Percentiles rank a stretch among this genome's conserved stretches.
Conservation (phyloP, 108 stramenopile species). For the Epipyxis sp. region DNA sequence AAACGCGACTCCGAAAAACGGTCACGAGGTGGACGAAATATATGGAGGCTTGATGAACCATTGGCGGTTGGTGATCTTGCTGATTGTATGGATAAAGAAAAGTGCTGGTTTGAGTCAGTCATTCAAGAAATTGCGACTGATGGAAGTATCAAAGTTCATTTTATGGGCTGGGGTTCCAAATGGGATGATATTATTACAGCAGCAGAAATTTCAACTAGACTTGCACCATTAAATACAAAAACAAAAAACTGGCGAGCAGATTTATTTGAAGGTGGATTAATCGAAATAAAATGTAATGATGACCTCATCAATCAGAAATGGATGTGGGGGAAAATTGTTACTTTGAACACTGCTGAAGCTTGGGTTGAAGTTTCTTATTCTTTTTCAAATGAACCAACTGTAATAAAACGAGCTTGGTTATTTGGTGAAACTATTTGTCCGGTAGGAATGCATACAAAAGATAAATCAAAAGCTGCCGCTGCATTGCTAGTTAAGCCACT, state of each 20-base stretch:
- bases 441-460: conserved; percentile 17
- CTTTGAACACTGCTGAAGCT: not conserved
- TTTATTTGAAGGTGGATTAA: conserved; percentile 3
- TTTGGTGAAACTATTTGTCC: conserved; percentile 23
- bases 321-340: conserved; percentile 11
- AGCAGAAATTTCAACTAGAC: not conserved
- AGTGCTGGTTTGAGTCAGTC: conserved; percentile 18
- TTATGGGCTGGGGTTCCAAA: conserved; percentile 19
- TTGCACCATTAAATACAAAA: not conserved
- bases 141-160: conserved; percentile 1
- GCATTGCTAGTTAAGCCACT: not conserved
- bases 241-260: conserved; percentile 6
- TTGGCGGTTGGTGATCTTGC: not conserved
- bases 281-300: conserved; percentile 20
- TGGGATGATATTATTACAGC: conserved; percentile 11
- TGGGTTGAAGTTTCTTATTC: conserved; percentile 17
- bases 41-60: not conserved
- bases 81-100: conserved; percentile 25
- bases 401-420: not conserved
- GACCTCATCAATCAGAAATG: conserved; percentile 16
- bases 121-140: not conserved
- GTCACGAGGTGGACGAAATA: conserved; percentile 12
- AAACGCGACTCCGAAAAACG: no score
- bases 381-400: conserved; percentile 13
- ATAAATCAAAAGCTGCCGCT: conserved; percentile 12